Percentiles rank a stretch among this genome's conserved stretches.
Conservation (phyloP, 208 protist species). For the Wallacemonas sp. region DNA sequence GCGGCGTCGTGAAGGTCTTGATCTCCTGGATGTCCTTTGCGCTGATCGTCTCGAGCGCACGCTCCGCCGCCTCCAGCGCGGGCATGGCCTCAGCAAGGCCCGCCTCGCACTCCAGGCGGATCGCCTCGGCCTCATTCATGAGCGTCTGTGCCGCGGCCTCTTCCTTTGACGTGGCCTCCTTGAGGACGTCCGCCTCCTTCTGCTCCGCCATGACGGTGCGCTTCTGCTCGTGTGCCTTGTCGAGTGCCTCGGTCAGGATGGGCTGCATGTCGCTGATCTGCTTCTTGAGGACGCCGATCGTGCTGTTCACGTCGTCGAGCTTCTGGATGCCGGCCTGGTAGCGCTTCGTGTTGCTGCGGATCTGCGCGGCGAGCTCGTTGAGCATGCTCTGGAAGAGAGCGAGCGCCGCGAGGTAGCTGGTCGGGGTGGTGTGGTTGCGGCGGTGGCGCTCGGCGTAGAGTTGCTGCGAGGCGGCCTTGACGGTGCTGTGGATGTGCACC, state of each 20-base stretch:
- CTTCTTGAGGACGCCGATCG: conserved; percentile 94
- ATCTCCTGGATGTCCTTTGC: conserved; percentile 93
- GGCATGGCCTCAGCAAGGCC: conserved; percentile 96
- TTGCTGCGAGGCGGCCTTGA: conserved; percentile 71
- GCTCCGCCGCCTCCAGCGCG: conserved; percentile 88
- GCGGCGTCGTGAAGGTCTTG: conserved; percentile 92
- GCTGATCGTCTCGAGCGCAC: conserved; percentile 90
- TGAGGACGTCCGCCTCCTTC: conserved; percentile 83
- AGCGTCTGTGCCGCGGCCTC: conserved; percentile 80
- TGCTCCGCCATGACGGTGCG: conserved; percentile 82
- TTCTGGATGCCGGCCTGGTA: conserved; percentile 92
- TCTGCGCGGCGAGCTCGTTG: conserved; percentile 57
- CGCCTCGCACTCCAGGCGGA: conserved; percentile 87
- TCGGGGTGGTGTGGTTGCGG: conserved; percentile 95
- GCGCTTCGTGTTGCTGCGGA: conserved; percentile 54
- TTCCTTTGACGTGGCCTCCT: conserved; percentile 76
- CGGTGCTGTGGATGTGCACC: conserved; percentile 89
- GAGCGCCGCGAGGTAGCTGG: conserved; percentile 95
- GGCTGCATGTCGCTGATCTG: conserved; percentile 95
- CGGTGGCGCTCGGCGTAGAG: conserved; percentile 90
- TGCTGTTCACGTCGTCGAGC: conserved; percentile 90
- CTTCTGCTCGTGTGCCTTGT: conserved; percentile 92
- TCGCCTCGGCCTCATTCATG: conserved; percentile 82
- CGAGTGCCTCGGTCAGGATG: conserved; percentile 80
- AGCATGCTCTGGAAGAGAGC: conserved; percentile 84